Percentiles rank a stretch among this genome's conserved stretches.
These are phyloP conservation scores for Boehmeria nivea DNA, from an alignment of 306 rosid genomes.

Conservation along the genomic window DNA sequence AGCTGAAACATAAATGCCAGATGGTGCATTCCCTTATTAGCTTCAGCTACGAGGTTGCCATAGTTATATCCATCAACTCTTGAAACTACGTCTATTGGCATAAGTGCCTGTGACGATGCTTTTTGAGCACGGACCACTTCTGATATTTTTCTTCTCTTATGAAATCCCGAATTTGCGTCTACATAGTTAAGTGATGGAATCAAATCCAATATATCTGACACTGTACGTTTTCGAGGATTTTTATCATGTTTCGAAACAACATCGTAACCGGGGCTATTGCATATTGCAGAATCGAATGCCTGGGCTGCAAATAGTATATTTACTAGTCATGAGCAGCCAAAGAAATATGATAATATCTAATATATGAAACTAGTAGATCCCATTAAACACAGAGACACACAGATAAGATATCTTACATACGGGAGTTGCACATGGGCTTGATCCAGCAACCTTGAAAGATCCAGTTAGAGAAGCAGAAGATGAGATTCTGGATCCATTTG, in stretches of 20 bases:
- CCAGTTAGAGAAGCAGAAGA: conserved; percentile 40
- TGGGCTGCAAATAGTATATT: conserved; percentile 53
- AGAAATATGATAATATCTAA: not conserved
- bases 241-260: conserved; percentile 47
- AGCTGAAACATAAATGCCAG: conserved; percentile 80
- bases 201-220: conserved; percentile 64
- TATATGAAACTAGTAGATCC: conserved; percentile 13
- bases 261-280: conserved; percentile 39
- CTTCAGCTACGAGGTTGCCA: conserved; percentile 74
- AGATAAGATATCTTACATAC: conserved; percentile 71
- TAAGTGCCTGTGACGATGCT: conserved; percentile 36
- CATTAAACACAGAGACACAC: conserved; percentile 18
- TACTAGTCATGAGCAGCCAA: conserved; percentile 28
- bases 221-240: conserved; percentile 64
- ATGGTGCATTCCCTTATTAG: conserved; percentile 84
- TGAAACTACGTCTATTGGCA: conserved; percentile 45
- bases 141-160: conserved; percentile 62
- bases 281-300: conserved; percentile 43
- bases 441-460: conserved; percentile 53
- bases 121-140: conserved; percentile 38
- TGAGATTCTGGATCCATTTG: conserved; percentile 51
- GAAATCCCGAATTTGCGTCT: conserved; percentile 34
- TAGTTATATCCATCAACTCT: conserved; percentile 59
- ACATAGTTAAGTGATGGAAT: conserved; percentile 81
- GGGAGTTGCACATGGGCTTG: conserved; percentile 57